Evolutionary conservation across 257 asterid species (phyloP).

Genomic region (Solanum sitiens): DNA sequence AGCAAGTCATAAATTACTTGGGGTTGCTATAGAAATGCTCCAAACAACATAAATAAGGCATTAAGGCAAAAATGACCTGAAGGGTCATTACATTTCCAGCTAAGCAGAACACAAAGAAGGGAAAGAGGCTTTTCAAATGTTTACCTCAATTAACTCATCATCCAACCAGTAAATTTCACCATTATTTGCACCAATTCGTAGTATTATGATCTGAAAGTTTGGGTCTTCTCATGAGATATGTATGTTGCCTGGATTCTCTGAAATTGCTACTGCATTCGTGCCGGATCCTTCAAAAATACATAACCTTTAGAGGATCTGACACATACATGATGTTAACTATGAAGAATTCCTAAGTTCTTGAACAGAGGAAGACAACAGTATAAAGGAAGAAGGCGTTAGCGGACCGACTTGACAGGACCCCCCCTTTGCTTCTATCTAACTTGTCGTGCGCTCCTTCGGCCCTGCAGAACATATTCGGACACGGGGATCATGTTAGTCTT

Average conservation of each 20-base stretch:
- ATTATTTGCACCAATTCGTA: neutral
- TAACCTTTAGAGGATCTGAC: neutral
- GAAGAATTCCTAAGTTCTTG: no score
- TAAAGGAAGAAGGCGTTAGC: no score
- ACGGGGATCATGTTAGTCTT: no score
- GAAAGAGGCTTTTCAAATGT: neutral
- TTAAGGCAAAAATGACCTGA: no score
- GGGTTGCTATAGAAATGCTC: no score
- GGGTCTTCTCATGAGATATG: neutral
- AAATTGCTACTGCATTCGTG: neutral
- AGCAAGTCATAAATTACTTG: no score
- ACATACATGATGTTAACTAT: neutral
- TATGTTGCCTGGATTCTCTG: neutral
- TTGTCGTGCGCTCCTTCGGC: no score
- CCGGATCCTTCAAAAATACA: neutral
- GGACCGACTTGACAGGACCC: no score
- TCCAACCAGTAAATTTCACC: neutral
- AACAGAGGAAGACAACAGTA: no score
- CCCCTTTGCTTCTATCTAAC: no score
- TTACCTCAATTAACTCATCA: neutral
- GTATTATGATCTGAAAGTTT: neutral
- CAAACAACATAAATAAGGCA: no score
- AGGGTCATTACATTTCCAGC: neutral
- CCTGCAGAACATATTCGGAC: no score
- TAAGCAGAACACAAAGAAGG: neutral